These are phyloP conservation scores for Diatrype stigma DNA, from an alignment of 2,329 filamentous ascomycete genomes.

Conservation along the genomic window DNA sequence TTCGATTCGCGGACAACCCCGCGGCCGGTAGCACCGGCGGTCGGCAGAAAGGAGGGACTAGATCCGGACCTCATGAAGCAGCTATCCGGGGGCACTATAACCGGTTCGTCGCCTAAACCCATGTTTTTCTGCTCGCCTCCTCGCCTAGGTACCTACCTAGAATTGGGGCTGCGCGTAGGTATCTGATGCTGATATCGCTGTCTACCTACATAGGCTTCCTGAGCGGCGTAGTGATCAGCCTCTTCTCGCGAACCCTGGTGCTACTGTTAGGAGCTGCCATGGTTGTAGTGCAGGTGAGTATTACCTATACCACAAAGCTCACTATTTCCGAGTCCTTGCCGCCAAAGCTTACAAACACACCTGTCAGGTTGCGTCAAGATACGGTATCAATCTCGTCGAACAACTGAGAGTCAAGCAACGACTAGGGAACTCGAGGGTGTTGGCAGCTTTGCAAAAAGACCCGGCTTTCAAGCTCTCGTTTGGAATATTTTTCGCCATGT, in stretches of 20 bases:
- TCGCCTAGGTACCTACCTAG: not conserved
- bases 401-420: slow-evolving; percentile 28
- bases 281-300: slow-evolving; percentile 49
- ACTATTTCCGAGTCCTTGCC: not conserved
- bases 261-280: slow-evolving; percentile 38
- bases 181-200: not conserved
- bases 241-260: slow-evolving; percentile 68
- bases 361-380: slow-evolving; percentile 27
- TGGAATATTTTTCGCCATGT: slow-evolving; percentile 67
- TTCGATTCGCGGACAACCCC: slow-evolving; percentile 17
- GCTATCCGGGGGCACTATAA: slow-evolving; percentile 51
- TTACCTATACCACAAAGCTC: not conserved
- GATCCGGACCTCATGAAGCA: slow-evolving; percentile 39
- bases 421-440: slow-evolving; percentile 34
- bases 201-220: slow-evolving; percentile 57
- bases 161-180: not conserved
- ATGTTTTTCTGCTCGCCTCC: not conserved
- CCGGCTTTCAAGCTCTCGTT: slow-evolving; percentile 66
- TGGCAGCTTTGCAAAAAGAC: slow-evolving; percentile 51
- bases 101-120: slow-evolving; percentile 33
- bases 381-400: slow-evolving; percentile 29
- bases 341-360: slow-evolving; percentile 1
- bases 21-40: slow-evolving; percentile 8
- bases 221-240: slow-evolving; percentile 60
- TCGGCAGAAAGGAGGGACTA: slow-evolving; percentile 16